phyloP scores from a whole-genome alignment of 768 basidiomycete genomes.

The Rhodocollybia butyracea region DNA sequence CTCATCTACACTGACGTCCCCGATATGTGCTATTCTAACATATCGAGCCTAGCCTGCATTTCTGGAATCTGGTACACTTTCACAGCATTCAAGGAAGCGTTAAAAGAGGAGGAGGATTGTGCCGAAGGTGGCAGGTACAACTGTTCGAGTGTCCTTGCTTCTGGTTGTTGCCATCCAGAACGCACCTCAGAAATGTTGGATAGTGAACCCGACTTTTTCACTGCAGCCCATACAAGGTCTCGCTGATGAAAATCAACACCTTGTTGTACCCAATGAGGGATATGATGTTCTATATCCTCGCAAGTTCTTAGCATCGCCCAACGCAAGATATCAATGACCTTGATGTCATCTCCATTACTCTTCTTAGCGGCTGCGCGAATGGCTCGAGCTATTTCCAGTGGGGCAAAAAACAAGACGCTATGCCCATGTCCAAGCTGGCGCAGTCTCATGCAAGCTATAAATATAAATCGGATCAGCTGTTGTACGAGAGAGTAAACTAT shows the following conservation, averaged over 20 bases:
- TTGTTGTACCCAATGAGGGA: conserved; percentile 42
- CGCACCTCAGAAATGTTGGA: background rate
- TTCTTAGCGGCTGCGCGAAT: conserved; percentile 27
- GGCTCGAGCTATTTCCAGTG: conserved; percentile 33
- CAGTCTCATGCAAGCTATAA: conserved; percentile 51
- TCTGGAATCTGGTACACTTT: background rate
- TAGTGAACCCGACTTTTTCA: background rate
- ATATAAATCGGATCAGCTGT: background rate
- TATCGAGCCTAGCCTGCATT: conserved; percentile 6
- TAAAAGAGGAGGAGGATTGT: background rate
- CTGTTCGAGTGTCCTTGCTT: conserved; percentile 21
- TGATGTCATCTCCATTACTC: conserved; percentile 6
- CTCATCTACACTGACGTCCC: conserved; percentile 10
- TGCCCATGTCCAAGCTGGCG: conserved; percentile 44
- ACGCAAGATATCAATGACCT: conserved; percentile 30
- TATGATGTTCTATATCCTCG: conserved; percentile 33
- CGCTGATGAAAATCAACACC: conserved; percentile 27
- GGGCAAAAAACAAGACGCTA: conserved; percentile 45
- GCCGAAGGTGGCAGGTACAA: conserved; percentile 20
- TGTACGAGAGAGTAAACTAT: background rate
- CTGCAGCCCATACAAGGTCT: conserved; percentile 10
- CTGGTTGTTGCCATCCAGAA: conserved; percentile 23
- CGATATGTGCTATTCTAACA: conserved; percentile 4
- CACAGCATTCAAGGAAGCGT: background rate
- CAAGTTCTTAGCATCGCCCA: conserved; percentile 48